These are phyloP conservation scores for Pseudogymnoascus sp. DNA, from an alignment of 2,329 filamentous ascomycete species.

Conservation along the genomic window DNA sequence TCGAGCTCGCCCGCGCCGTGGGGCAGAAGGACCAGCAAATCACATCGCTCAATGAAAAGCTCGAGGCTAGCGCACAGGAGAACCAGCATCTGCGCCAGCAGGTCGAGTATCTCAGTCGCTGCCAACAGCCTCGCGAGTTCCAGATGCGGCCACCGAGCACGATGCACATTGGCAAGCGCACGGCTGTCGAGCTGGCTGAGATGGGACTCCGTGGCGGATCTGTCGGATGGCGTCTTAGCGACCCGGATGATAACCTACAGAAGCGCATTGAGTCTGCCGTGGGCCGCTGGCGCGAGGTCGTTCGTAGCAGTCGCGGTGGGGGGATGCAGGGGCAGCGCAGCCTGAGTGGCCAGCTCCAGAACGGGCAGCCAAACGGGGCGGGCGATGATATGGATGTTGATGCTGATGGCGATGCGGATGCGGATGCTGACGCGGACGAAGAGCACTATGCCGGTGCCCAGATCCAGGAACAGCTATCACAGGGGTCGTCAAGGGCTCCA, in stretches of 20 bases:
- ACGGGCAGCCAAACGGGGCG: constrained; percentile 28
- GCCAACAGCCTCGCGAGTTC: constrained; percentile 53
- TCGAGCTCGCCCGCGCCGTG: constrained; percentile 53
- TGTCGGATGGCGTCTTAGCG: constrained; percentile 41
- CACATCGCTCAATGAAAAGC: constrained; percentile 39
- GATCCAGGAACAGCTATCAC: not conserved
- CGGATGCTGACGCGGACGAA: not conserved
- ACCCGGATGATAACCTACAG: constrained; percentile 44
- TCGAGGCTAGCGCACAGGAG: constrained; percentile 41
- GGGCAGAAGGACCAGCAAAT: constrained; percentile 46
- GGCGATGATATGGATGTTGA: constrained; percentile 12
- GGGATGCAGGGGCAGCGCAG: constrained; percentile 44
- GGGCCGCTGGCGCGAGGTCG: constrained; percentile 53
- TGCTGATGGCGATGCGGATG: constrained; percentile 16
- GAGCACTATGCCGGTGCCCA: not conserved
- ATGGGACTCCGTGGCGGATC: constrained; percentile 32
- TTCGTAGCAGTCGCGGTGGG: constrained; percentile 40
- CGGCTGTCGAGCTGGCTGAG: constrained; percentile 40
- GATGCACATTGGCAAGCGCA: constrained; percentile 41
- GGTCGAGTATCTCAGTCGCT: constrained; percentile 48
- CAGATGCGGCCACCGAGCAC: constrained; percentile 43
- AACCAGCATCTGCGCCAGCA: constrained; percentile 47
- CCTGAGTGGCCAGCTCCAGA: constrained; percentile 29
- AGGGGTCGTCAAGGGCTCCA: not conserved
- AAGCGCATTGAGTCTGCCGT: constrained; percentile 46